These are phyloP conservation scores for Prunus mume DNA, from an alignment of 306 rosid species.

Conservation along the genomic window DNA sequence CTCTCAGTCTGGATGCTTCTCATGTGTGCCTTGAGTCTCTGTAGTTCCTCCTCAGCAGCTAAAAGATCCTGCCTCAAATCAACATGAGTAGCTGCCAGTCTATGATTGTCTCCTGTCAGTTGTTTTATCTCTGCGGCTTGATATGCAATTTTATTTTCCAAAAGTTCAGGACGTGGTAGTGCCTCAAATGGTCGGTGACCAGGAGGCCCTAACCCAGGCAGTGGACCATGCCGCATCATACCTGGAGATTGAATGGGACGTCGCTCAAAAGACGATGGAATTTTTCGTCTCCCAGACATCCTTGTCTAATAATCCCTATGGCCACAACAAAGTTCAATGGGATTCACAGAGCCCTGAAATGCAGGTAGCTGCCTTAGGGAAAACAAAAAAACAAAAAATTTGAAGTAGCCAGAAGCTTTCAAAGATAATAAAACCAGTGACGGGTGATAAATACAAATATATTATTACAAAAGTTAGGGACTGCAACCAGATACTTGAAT, in stretches of 20 bases:
- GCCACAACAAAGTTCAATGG: conserved; percentile 20
- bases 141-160: conserved; percentile 63
- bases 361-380: background rate
- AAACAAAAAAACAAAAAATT: background rate
- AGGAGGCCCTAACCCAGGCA: conserved; percentile 37
- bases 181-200: conserved; percentile 36
- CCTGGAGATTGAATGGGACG: conserved; percentile 42
- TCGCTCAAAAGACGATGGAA: conserved; percentile 34
- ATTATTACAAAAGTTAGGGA: background rate
- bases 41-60: conserved; percentile 57
- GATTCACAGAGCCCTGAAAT: conserved; percentile 13
- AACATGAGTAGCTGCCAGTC: conserved; percentile 58
- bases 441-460: background rate
- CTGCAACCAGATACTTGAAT: background rate
- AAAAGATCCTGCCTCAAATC: conserved; percentile 65
- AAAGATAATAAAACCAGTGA: background rate
- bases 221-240: conserved; percentile 57
- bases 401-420: background rate
- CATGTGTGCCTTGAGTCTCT: conserved; percentile 62
- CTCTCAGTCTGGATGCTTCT: conserved; percentile 78
- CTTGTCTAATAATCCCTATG: conserved; percentile 4
- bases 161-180: conserved; percentile 36
- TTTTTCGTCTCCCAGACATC: conserved; percentile 49
- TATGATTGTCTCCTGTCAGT: conserved; percentile 62
- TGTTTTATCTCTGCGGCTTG: conserved; percentile 73